Evolutionary conservation across 495 filamentous ascomycete species (phyloP).

Genomic region (Daldinia concentrica): DNA sequence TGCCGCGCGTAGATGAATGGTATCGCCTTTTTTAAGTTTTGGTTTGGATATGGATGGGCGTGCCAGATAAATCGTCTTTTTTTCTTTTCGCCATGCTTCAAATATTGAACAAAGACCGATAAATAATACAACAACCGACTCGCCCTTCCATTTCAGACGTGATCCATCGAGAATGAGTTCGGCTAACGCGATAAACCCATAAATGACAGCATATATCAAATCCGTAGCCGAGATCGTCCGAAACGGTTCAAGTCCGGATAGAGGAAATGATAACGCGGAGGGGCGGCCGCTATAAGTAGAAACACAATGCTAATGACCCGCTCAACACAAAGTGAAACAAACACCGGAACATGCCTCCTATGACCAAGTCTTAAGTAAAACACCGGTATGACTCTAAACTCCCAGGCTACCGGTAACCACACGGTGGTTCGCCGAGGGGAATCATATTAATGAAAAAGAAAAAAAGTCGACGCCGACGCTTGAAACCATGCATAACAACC

Average conservation of each 20-base stretch:
- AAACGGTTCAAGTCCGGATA: slow-evolving; percentile 16
- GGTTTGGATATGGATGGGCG: slow-evolving; percentile 20
- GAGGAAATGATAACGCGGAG: slow-evolving; percentile 4
- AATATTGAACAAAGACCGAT: slow-evolving; percentile 35
- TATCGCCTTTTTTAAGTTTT: slow-evolving; percentile 39
- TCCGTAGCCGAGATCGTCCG: slow-evolving; percentile 13
- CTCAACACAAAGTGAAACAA: slow-evolving; percentile 35
- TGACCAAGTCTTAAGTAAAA: slow-evolving; percentile 44
- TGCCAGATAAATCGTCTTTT: slow-evolving; percentile 24
- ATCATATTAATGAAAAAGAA: slow-evolving; percentile 40
- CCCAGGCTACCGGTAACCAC: slow-evolving; percentile 39
- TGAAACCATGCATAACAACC: slow-evolving; percentile 44
- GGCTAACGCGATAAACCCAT: slow-evolving; percentile 4
- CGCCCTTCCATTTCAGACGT: slow-evolving; percentile 18
- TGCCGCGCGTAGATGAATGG: slow-evolving; percentile 31
- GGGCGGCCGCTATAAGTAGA: slow-evolving; percentile 21
- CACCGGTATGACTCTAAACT: slow-evolving; percentile 45
- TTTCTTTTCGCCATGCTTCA: slow-evolving; percentile 40
- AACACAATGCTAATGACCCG: slow-evolving; percentile 41
- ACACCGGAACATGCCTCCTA: slow-evolving; percentile 42
- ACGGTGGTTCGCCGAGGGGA: slow-evolving; percentile 37
- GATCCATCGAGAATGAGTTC: slow-evolving; percentile 9
- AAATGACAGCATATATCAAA: slow-evolving; percentile 4
- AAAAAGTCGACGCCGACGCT: slow-evolving; percentile 46
- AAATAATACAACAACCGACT: slow-evolving; percentile 36